Evolutionary conservation across 176 grass and related monocot genomes (phyloP).

Genomic region (Puccinellia tenuiflora): DNA sequence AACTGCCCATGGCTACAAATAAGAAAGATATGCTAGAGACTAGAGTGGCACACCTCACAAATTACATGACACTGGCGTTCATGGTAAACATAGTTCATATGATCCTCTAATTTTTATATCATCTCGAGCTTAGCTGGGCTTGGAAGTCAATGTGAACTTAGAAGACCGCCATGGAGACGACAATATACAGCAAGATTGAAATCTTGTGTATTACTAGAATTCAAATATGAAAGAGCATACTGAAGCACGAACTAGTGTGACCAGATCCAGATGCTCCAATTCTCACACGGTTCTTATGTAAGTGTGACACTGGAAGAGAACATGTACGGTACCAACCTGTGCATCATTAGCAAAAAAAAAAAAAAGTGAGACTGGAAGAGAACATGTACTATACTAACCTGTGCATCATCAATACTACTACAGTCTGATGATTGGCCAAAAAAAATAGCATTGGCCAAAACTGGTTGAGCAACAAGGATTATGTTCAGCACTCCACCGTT

Average conservation of each 20-base stretch:
- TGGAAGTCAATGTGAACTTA: too few relatives aligned
- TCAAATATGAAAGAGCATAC: neutral
- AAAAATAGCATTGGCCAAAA: slow-evolving; percentile 24
- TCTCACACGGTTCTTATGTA: neutral
- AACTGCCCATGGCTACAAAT: too few relatives aligned
- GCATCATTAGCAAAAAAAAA: too few relatives aligned
- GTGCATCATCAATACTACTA: neutral
- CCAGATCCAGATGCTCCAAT: neutral
- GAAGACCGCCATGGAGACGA: too few relatives aligned
- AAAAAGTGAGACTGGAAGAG: too few relatives aligned
- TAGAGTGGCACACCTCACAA: too few relatives aligned
- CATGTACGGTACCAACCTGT: neutral
- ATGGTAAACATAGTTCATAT: too few relatives aligned
- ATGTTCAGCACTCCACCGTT: slow-evolving; percentile 23
- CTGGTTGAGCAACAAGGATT: slow-evolving; percentile 1
- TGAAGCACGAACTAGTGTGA: neutral
- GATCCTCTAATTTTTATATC: too few relatives aligned
- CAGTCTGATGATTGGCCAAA: slow-evolving; percentile 16
- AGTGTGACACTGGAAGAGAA: neutral
- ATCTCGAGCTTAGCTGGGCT: too few relatives aligned
- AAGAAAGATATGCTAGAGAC: too few relatives aligned
- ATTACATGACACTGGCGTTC: too few relatives aligned
- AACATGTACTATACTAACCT: neutral
- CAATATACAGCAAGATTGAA: neutral
- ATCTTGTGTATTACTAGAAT: neutral